Percentiles rank a stretch among this genome's conserved stretches.
Conservation (phyloP, 208 protist genomes). For the Acanthamoeba polyphaga region DNA sequence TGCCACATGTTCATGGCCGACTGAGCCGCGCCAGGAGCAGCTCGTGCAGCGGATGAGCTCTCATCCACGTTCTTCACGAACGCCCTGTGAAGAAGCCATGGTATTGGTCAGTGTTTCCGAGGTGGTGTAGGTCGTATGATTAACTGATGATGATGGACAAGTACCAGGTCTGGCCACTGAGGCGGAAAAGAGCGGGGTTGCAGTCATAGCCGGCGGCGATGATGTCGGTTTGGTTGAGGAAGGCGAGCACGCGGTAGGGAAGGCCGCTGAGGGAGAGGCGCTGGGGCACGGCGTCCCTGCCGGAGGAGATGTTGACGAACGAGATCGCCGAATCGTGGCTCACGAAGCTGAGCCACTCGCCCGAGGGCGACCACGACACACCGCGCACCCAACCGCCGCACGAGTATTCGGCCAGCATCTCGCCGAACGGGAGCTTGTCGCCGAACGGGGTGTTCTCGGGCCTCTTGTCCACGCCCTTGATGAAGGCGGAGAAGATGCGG, state of each 20-base stretch:
- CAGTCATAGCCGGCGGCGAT: constrained; percentile 89
- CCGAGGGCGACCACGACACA: constrained; percentile 90
- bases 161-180: constrained; percentile 75
- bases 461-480: constrained; percentile 90
- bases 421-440: constrained; percentile 87
- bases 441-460: constrained; percentile 75
- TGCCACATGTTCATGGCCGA: constrained; percentile 88
- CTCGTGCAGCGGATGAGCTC: not conserved
- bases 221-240: constrained; percentile 78
- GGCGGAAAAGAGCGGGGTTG: constrained; percentile 80
- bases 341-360: constrained; percentile 88
- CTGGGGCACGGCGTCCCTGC: constrained; percentile 63
- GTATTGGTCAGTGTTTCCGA: not conserved
- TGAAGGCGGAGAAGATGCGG: constrained; percentile 89
- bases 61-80: constrained; percentile 80
- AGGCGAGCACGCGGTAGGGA: constrained; percentile 84
- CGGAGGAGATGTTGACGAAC: constrained; percentile 81
- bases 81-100: constrained; percentile 37
- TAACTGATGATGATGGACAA: not conserved
- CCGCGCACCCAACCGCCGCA: constrained; percentile 90
- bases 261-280: constrained; percentile 77
- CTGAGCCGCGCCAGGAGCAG: not conserved
- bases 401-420: constrained; percentile 86
- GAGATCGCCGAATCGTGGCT: constrained; percentile 86
- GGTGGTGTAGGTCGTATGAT: not conserved